Conservation (phyloP, 257 asterid genomes). For the Voacanga thouarsii region DNA sequence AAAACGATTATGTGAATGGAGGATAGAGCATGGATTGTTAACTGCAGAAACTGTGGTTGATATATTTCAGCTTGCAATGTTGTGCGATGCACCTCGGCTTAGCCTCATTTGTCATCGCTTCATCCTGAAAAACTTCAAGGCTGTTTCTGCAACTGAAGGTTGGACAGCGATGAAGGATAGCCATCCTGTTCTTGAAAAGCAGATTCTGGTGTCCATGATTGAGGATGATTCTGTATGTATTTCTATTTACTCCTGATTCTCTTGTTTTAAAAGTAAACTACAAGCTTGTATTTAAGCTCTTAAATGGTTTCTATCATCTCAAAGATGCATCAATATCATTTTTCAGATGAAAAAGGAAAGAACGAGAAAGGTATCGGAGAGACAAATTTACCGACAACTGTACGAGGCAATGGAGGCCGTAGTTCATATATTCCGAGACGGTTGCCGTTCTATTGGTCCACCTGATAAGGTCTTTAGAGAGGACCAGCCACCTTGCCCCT, state of each 20-base stretch:
- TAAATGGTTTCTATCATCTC: neutral
- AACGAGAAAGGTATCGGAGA: slow-evolving; percentile 50
- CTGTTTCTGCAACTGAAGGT: slow-evolving; percentile 62
- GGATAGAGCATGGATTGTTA: slow-evolving; percentile 55
- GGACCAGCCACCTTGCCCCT: slow-evolving; percentile 56
- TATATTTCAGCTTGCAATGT: slow-evolving; percentile 73
- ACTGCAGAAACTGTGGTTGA: slow-evolving; percentile 61
- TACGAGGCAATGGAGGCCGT: slow-evolving; percentile 93
- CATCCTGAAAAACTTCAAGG: slow-evolving; percentile 53
- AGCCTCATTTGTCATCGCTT: slow-evolving; percentile 69
- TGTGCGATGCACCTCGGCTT: slow-evolving; percentile 80
- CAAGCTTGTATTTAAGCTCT: neutral
- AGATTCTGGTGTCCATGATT: slow-evolving; percentile 40
- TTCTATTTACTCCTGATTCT: neutral
- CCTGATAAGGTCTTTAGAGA: slow-evolving; percentile 44
- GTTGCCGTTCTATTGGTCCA: slow-evolving; percentile 84
- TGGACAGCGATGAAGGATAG: slow-evolving; percentile 85
- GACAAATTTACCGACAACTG: slow-evolving; percentile 50
- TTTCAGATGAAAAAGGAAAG: slow-evolving; percentile 50
- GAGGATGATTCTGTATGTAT: slow-evolving; percentile 55
- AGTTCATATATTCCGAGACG: slow-evolving; percentile 82
- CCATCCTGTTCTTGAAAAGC: slow-evolving; percentile 73
- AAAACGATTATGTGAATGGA: slow-evolving; percentile 53
- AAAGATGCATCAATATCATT: neutral
- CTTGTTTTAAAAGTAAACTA: neutral